A percentile compares a stretch with the other conserved stretches of the same genome.
These are phyloP conservation scores for Rhodotorula kratochvilovae DNA, from an alignment of 768 basidiomycete genomes.

Conservation along the genomic window DNA sequence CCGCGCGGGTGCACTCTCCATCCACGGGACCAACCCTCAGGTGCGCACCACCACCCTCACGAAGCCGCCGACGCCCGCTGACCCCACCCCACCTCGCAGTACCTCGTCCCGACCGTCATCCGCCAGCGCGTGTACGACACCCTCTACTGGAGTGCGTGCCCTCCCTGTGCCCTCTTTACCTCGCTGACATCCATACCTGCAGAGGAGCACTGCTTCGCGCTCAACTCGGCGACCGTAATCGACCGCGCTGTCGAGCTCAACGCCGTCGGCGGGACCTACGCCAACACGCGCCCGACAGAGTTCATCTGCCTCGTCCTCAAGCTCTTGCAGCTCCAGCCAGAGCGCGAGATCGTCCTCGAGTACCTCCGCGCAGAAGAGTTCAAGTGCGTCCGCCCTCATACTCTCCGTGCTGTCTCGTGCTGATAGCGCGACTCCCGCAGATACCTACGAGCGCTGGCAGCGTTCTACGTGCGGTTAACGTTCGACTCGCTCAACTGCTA, in stretches of 20 bases:
- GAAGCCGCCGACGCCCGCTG: too few species aligned
- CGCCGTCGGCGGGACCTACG: constrained; percentile 86
- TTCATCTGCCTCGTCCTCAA: constrained; percentile 90
- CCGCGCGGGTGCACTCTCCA: constrained; percentile 74
- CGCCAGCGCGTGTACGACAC: constrained; percentile 94
- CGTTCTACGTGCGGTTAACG: constrained; percentile 90
- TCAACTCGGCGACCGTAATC: constrained; percentile 89
- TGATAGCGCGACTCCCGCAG: constrained; percentile 50
- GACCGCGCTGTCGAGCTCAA: constrained; percentile 82
- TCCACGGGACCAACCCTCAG: constrained; percentile 97
- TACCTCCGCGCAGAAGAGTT: constrained; percentile 96
- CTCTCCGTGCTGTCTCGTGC: background rate
- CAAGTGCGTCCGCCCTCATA: constrained; percentile 62
- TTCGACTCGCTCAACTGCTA: constrained; percentile 86
- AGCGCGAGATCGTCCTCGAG: constrained; percentile 93
- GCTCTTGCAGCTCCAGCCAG: constrained; percentile 91
- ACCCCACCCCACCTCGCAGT: too few species aligned
- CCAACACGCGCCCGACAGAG: constrained; percentile 88
- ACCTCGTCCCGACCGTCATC: constrained; percentile 89
- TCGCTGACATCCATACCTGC: background rate
- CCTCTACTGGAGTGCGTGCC: constrained; percentile 66
- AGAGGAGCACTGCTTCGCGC: constrained; percentile 92
- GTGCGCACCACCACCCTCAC: too few species aligned
- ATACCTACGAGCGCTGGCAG: constrained; percentile 88
- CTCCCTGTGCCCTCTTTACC: background rate